A percentile compares a stretch with the other conserved stretches of the same genome.
phyloP scores from a whole-genome alignment of 2,329 filamentous ascomycete genomes.

The Annulohypoxylon truncatum region DNA sequence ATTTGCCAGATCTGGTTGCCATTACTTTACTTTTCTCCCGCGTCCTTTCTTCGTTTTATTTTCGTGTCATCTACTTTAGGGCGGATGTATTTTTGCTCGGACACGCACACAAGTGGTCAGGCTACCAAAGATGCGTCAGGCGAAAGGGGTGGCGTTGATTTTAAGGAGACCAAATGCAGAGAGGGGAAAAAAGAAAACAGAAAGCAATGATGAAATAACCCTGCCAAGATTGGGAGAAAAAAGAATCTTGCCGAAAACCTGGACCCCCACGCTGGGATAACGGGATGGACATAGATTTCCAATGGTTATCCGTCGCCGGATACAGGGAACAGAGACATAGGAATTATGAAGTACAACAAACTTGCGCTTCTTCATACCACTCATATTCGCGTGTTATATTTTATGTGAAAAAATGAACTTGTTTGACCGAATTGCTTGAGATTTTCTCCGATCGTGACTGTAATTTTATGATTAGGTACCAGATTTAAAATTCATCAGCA shows the following conservation, averaged over 20 bases:
- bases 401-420: slow-evolving; percentile 3
- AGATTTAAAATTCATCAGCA: not conserved
- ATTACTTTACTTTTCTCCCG: slow-evolving; percentile 23
- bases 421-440: not conserved
- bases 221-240: slow-evolving; percentile 45
- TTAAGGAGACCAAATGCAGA: slow-evolving; percentile 33
- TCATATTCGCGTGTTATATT: slow-evolving; percentile 8
- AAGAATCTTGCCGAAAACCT: slow-evolving; percentile 37
- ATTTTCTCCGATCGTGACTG: not conserved
- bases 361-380: slow-evolving; percentile 28
- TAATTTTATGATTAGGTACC: not conserved
- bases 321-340: slow-evolving; percentile 46
- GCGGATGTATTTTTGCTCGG: slow-evolving; percentile 38
- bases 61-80: slow-evolving; percentile 49
- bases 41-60: slow-evolving; percentile 30
- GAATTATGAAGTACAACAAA: slow-evolving; percentile 39
- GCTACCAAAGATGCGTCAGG: slow-evolving; percentile 44
- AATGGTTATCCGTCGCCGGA: slow-evolving; percentile 57
- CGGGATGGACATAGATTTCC: slow-evolving; percentile 56
- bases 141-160: slow-evolving; percentile 39
- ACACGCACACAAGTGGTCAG: slow-evolving; percentile 44
- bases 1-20: slow-evolving; percentile 46
- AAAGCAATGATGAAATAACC: slow-evolving; percentile 39
- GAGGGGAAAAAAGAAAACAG: slow-evolving; percentile 38
- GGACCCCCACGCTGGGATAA: slow-evolving; percentile 40